phyloP scores from a whole-genome alignment of 495 filamentous ascomycete genomes.

The Terfezia boudieri region DNA sequence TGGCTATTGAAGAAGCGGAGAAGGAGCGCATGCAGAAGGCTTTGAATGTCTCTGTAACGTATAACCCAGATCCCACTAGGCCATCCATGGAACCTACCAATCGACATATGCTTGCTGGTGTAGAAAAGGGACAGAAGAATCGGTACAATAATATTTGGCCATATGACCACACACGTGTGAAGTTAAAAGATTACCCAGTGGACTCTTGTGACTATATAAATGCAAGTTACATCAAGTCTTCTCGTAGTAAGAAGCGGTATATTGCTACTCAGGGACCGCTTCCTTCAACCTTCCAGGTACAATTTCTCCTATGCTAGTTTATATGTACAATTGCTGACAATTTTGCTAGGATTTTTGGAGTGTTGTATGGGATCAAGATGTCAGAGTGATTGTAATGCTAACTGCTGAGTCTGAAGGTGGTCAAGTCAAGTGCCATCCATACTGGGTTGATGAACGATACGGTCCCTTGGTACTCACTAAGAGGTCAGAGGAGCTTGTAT shows the following conservation, averaged over 20 bases:
- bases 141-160: conserved; percentile 95
- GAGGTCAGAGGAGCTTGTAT: conserved; percentile 59
- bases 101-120: conserved; percentile 43
- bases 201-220: conserved; percentile 89
- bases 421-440: conserved; percentile 83
- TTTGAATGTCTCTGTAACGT: conserved; percentile 31
- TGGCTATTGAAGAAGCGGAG: conserved; percentile 63
- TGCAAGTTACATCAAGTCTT: conserved; percentile 61
- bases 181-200: conserved; percentile 41
- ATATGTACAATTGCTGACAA: conserved; percentile 21
- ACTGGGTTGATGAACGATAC: conserved; percentile 66
- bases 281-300: conserved; percentile 72
- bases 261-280: conserved; percentile 91
- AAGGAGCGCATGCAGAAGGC: conserved; percentile 82
- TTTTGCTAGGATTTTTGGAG: conserved; percentile 83
- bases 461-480: conserved; percentile 55
- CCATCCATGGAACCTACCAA: conserved; percentile 11
- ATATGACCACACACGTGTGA: conserved; percentile 82
- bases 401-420: conserved; percentile 92
- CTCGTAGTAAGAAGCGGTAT: conserved; percentile 64
- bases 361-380: conserved; percentile 88
- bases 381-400: conserved; percentile 82
- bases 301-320: conserved; percentile 1
- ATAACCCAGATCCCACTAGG: conserved; percentile 5
- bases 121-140: conserved; percentile 88